phyloP scores from a whole-genome alignment of 1,284 basidiomycete genomes.

The Melampsora occidentalis region DNA sequence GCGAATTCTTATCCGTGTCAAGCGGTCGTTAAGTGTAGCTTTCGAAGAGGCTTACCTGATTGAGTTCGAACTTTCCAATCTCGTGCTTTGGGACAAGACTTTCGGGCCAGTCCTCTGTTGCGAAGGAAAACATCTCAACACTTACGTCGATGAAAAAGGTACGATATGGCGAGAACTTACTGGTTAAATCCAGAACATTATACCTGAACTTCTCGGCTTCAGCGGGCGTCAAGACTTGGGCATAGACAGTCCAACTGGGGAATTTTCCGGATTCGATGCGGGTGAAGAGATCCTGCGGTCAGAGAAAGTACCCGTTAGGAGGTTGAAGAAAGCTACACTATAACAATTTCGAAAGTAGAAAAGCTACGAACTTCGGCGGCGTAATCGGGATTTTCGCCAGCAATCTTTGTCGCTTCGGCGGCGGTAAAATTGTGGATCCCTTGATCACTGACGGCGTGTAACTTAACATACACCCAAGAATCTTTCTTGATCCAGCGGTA shows the following conservation, averaged over 20 bases:
- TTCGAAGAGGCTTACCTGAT: constrained; percentile 57
- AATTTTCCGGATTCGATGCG: constrained; percentile 72
- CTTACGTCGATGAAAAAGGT: too few species aligned
- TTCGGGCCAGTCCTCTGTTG: constrained; percentile 55
- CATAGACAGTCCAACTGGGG: constrained; percentile 75
- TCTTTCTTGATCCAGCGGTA: constrained; percentile 80
- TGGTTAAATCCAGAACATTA: constrained; percentile 85
- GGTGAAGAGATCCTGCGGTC: constrained; percentile 69
- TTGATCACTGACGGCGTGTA: constrained; percentile 46
- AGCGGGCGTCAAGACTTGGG: constrained; percentile 80
- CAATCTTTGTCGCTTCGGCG: constrained; percentile 61
- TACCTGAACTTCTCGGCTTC: constrained; percentile 87
- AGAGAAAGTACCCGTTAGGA: not conserved
- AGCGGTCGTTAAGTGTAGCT: not conserved
- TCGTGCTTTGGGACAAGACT: constrained; percentile 25
- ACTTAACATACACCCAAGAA: constrained; percentile 55
- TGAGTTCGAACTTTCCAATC: constrained; percentile 17
- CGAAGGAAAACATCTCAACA: not conserved
- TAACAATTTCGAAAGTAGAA: not conserved
- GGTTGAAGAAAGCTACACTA: not conserved
- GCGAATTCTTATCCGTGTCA: not conserved
- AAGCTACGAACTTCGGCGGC: constrained; percentile 52
- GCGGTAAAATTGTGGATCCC: constrained; percentile 58
- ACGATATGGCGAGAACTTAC: constrained; percentile 21
- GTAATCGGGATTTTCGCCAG: constrained; percentile 69